Evolutionary conservation across 2,329 filamentous ascomycete genomes (phyloP), one percentile per base, ranked within the genome.

Genomic region (Fusarium liriodendri): DNA sequence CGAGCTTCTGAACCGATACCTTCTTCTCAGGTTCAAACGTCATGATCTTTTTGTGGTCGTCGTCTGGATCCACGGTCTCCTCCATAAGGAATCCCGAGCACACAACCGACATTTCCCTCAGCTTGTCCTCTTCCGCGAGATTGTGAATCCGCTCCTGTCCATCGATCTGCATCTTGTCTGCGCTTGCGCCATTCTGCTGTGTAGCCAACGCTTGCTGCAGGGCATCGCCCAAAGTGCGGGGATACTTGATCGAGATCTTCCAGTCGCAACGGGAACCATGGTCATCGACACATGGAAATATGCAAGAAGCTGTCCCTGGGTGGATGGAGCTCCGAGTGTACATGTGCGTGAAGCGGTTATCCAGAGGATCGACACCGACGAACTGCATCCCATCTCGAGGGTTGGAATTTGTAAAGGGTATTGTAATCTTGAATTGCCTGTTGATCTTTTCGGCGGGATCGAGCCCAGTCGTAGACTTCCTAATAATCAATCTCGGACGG

Each of bases 281-380:
- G 79, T 97, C 94, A 80, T 99, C 97, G 62, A 98, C 88, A 81
- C 97, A 98, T 1, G 97, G 97, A 78, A 99, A 99, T 29, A 98
- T 90, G 76, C 93, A 95, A 55, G 92, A 96, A 1, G 95, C 92
- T 20, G 91, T 92, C 33, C 95, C 95, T 0, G 95, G 91, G 70
- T 94, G 92, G 47, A 93, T 86, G 3, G 92, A 93, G 79, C 96
- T 95, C 45, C 92, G 92, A 1, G 96, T 97, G 82, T 97, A 99
- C 58, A 94, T 92, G 84, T 99, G 96, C 0, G 97, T 95, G 81
- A 95, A 99, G 70, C 95, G 90, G 65, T 87, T 87, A 80, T 98
- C 96, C 60, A 92, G 90, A 66, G 92, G 91, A 52, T 95, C 91
- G 40, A 97, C 89, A 5, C 97, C 95, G 18, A 97, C 94, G 83